A percentile compares a stretch with the other conserved stretches of the same genome.
These are phyloP conservation scores for Talaromyces nanjingensis DNA, from an alignment of 495 filamentous ascomycete genomes.

Conservation along the genomic window DNA sequence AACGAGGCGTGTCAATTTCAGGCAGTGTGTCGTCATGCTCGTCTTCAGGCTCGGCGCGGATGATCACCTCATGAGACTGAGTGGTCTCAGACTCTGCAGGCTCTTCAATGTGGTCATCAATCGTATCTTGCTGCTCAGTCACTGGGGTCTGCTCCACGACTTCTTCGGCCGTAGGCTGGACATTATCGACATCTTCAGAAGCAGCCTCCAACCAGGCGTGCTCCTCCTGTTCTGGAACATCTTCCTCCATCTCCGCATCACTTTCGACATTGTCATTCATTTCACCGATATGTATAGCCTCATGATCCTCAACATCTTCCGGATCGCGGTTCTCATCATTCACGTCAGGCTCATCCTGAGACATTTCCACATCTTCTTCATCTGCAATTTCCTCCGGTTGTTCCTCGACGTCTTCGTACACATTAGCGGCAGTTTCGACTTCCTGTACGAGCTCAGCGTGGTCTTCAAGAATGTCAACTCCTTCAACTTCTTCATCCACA, in stretches of 20 bases:
- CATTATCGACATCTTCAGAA: neutral
- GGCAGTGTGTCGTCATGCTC: neutral
- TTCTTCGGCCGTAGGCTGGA: neutral
- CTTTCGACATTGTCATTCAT: neutral
- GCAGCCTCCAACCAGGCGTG: neutral
- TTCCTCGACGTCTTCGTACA: neutral
- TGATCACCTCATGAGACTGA: neutral
- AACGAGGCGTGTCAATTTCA: neutral
- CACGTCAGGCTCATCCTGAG: constrained; percentile 10
- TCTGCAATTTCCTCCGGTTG: neutral
- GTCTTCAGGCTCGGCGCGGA: neutral
- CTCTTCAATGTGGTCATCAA: constrained; percentile 15
- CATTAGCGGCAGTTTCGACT: constrained; percentile 9
- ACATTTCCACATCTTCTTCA: constrained; percentile 10
- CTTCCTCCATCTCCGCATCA: constrained; percentile 11
- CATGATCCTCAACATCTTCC: neutral
- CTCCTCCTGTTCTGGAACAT: constrained; percentile 6
- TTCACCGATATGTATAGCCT: neutral
- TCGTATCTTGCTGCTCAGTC: constrained; percentile 11
- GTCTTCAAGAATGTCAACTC: neutral
- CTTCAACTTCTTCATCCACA: constrained; percentile 6
- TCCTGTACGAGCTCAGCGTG: neutral
- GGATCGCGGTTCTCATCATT: constrained; percentile 12
- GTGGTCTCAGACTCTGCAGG: constrained; percentile 13
- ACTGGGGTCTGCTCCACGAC: neutral